Base-by-base conservation (phyloP, 495 filamentous ascomycete species). In the Hypomontagnella submonticulosa region DNA sequence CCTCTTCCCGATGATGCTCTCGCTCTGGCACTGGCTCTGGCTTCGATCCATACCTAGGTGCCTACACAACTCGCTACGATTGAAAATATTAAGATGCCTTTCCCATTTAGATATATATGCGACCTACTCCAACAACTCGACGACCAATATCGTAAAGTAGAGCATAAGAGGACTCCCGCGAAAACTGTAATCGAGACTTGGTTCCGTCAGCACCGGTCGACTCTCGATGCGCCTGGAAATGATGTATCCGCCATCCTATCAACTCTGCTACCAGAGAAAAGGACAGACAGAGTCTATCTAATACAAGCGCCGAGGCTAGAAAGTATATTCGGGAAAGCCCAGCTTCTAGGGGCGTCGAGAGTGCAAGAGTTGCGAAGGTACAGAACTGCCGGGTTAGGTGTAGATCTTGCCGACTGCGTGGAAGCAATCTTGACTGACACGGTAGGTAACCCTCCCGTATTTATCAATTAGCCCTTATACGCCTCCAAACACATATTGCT, bases 201-300 rank as follows among this genome's bases (percentile, higher is more conserved):
- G 91, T 89, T 91, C 71, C 59, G 66, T 3, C 73, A 71, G 4
- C 83, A 92, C 72, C 82, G 76, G 1, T 73, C 75, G 10, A 72
- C 70, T 4, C 78, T 93, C 5, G 60, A 84, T 71, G 78, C 78
- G 2, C 72, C 80, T 3, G 75, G 80, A 43, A 84, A 84, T 2
- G 79, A 88, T 62, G 76, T 73, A 33, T 75, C 84, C 1, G 87
- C 88, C 0, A 76, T 95, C 16, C 80, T 95, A 0, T 92, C 89
- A 3, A 85, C 87, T 23, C 77, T 96, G 11, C 83, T 93, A 13
- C 92, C 92, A 0, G 87, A 91, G 59, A 88, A 84, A 67, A 81
- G 91, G 54, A 83, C 83, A 0, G 92, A 96, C 71, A 83, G 92
- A 18, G 88, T 92, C 7, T 96, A 92, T 71, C 78, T 77, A 57